phyloP scores from a whole-genome alignment of 2,329 filamentous ascomycete genomes.

The Monilinia aucupariae region DNA sequence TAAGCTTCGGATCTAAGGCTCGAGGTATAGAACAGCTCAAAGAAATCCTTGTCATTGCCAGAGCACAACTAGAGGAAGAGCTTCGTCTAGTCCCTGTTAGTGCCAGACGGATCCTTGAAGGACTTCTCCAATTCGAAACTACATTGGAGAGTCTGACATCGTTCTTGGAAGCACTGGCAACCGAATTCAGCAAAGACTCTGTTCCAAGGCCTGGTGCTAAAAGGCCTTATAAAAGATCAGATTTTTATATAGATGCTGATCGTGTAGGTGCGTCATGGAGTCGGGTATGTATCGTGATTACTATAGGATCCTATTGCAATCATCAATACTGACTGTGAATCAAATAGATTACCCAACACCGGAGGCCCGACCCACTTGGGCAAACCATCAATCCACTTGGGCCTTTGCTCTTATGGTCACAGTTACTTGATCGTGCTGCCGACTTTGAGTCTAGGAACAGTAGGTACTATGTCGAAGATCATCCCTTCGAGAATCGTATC shows the following conservation, averaged over 20 bases:
- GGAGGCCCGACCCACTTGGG: neutral
- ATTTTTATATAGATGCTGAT: conserved; percentile 10
- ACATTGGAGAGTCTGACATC: neutral
- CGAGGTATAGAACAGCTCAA: conserved; percentile 12
- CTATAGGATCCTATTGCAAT: neutral
- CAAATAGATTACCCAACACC: conserved; percentile 5
- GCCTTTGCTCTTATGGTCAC: neutral
- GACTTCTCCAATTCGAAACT: neutral
- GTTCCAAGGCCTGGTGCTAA: neutral
- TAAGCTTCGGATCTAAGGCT: neutral
- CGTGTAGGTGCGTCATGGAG: neutral
- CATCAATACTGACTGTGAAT: neutral
- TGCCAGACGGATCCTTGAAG: neutral
- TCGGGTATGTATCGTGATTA: neutral
- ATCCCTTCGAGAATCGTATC: conserved; percentile 19
- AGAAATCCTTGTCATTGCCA: conserved; percentile 7
- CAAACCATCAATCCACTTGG: neutral
- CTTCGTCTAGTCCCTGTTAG: neutral
- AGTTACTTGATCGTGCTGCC: conserved; percentile 31
- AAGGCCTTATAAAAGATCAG: neutral
- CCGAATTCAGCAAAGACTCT: neutral
- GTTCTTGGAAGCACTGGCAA: conserved; percentile 7
- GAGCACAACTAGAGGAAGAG: conserved; percentile 14
- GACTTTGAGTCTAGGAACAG: conserved; percentile 24
- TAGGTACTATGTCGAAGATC: conserved; percentile 22